Conservation (phyloP, 108 stramenopile genomes). For the Cyclotella choctawhatcheeana region DNA sequence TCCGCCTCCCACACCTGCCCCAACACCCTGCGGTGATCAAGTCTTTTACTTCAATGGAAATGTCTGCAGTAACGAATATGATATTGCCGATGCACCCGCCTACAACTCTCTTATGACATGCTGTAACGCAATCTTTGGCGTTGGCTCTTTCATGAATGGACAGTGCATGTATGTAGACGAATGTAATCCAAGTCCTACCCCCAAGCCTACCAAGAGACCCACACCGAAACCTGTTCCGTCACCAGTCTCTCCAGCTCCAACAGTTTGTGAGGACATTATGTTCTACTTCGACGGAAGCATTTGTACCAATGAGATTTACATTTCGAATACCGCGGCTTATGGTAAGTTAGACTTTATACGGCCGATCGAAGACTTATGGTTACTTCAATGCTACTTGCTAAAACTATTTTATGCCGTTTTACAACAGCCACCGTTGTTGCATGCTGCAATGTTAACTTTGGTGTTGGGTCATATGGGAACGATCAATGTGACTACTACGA, state of each 20-base stretch:
- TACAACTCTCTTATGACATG: no score
- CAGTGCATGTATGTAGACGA: not conserved
- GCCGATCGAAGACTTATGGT: not conserved
- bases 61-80: no score
- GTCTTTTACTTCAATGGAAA: no score
- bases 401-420: no score
- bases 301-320: not conserved
- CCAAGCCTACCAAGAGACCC: not conserved
- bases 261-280: not conserved
- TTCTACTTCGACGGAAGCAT: not conserved
- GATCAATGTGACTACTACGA: not conserved
- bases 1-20: not conserved
- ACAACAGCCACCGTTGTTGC: not conserved
- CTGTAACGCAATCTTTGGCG: no score
- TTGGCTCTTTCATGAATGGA: not conserved
- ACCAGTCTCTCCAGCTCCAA: not conserved
- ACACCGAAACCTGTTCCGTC: not conserved
- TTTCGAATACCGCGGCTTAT: not conserved
- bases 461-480: not conserved
- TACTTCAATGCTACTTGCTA: not conserved
- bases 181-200: constrained; percentile 1
- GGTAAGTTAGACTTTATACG: not conserved
- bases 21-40: no score
- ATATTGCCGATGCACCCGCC: not conserved
- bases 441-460: constrained; percentile 11